phyloP scores from a whole-genome alignment of 1,139 yeast species.

The Nakaseomyces nivariensis region DNA sequence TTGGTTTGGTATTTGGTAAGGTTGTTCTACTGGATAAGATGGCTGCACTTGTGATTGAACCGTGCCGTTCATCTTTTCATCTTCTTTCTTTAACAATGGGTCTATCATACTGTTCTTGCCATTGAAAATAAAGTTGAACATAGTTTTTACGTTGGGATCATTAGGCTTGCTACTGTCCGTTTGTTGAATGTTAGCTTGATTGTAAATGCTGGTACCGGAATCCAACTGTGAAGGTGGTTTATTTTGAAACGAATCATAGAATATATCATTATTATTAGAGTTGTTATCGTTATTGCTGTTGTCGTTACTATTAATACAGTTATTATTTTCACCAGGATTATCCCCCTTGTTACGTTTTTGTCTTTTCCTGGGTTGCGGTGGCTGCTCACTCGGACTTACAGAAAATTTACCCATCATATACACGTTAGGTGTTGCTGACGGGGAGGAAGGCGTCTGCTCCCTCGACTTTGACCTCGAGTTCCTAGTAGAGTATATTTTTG shows the following conservation, averaged over 20 bases:
- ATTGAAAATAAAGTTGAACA: constrained; percentile 1
- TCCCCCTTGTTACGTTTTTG: neutral
- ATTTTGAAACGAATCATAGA: neutral
- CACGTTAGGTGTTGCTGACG: neutral
- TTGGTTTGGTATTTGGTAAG: neutral
- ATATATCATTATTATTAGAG: neutral
- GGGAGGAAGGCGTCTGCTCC: neutral
- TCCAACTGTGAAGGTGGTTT: neutral
- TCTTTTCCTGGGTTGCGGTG: neutral
- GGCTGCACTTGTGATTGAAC: neutral
- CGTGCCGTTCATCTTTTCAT: neutral
- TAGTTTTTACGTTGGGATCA: neutral
- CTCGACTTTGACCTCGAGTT: neutral
- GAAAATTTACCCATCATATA: neutral
- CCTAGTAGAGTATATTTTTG: constrained; percentile 3
- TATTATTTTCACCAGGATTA: neutral
- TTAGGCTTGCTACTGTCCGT: neutral
- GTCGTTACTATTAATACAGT: neutral
- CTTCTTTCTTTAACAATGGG: neutral
- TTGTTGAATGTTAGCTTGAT: neutral
- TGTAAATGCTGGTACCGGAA: neutral
- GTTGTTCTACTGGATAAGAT: neutral
- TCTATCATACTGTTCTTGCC: neutral
- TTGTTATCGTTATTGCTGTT: neutral
- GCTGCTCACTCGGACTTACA: neutral